These are phyloP conservation scores for Combretum micranthum DNA, from an alignment of 345 rosid species.

Conservation along the genomic window DNA sequence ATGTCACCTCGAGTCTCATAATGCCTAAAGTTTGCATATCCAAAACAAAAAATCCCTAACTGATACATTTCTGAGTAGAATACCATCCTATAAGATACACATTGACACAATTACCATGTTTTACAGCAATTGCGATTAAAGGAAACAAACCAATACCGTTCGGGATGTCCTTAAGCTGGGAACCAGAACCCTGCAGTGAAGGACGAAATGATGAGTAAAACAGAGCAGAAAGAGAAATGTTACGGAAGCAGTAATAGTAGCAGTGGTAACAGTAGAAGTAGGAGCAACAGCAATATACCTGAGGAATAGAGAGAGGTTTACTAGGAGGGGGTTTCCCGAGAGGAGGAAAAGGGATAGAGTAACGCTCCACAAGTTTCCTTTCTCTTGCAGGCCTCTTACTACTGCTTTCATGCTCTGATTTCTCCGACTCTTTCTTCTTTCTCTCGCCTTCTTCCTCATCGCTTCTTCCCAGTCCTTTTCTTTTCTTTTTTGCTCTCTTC, in stretches of 20 bases:
- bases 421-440: constrained; percentile 18
- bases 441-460: neutral
- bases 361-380: constrained; percentile 84
- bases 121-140: too few relatives aligned
- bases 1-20: too few relatives aligned
- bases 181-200: constrained; percentile 70
- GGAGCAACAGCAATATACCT: constrained; percentile 30
- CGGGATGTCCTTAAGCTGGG: constrained; percentile 82
- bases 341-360: constrained; percentile 60
- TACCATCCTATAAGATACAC: too few relatives aligned
- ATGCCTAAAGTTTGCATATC: too few relatives aligned
- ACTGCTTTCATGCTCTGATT: constrained; percentile 11
- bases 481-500: neutral
- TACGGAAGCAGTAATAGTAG: neutral
- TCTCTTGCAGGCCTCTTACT: constrained; percentile 84
- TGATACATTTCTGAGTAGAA: too few relatives aligned
- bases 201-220: neutral
- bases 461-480: too few relatives aligned
- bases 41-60: too few relatives aligned
- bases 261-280: too few relatives aligned
- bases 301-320: constrained; percentile 59
- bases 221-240: too few relatives aligned
- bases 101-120: too few relatives aligned
- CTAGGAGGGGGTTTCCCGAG: constrained; percentile 38
- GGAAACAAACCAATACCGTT: constrained; percentile 43